These are phyloP conservation scores for Delphinella strobiligena DNA, from an alignment of 2,329 filamentous ascomycete species.

Conservation along the genomic window DNA sequence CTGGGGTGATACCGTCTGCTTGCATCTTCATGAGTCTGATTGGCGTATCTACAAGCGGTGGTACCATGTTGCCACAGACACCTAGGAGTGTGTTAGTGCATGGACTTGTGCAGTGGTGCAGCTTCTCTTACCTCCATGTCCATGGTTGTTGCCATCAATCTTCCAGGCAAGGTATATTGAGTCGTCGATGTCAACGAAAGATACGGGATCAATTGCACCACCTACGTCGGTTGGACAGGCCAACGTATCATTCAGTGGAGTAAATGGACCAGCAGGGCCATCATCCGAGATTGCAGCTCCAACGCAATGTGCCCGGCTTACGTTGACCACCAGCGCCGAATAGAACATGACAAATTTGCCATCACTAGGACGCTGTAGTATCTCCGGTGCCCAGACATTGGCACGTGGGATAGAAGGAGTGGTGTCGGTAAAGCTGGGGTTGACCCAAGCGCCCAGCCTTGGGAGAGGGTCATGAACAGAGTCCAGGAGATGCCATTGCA, in stretches of 20 bases:
- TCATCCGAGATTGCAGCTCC: constrained; percentile 19
- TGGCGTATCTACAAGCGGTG: constrained; percentile 17
- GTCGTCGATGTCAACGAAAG: constrained; percentile 17
- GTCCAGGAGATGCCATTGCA: constrained; percentile 19
- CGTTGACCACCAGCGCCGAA: constrained; percentile 15
- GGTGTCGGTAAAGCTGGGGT: constrained; percentile 9
- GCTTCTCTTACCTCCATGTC: no score
- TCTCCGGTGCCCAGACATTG: constrained; percentile 21
- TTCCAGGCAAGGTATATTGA: constrained; percentile 22
- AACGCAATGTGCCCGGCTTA: constrained; percentile 17
- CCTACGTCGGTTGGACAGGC: constrained; percentile 18
- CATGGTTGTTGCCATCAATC: constrained; percentile 23
- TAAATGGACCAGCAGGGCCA: constrained; percentile 18
- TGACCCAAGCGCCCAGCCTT: constrained; percentile 14
- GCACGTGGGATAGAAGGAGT: constrained; percentile 13
- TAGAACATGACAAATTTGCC: constrained; percentile 23
- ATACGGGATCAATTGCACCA: constrained; percentile 23
- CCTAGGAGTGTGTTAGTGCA: no score
- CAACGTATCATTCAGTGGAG: constrained; percentile 13
- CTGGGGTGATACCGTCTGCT: constrained; percentile 16
- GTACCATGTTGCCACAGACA: constrained; percentile 18
- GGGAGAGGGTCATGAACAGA: constrained; percentile 20
- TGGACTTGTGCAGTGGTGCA: no score
- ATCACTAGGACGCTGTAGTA: constrained; percentile 17
- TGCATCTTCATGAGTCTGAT: constrained; percentile 23